Base-by-base conservation (phyloP, 768 basidiomycete genomes). In the Lactarius deliciosus region DNA sequence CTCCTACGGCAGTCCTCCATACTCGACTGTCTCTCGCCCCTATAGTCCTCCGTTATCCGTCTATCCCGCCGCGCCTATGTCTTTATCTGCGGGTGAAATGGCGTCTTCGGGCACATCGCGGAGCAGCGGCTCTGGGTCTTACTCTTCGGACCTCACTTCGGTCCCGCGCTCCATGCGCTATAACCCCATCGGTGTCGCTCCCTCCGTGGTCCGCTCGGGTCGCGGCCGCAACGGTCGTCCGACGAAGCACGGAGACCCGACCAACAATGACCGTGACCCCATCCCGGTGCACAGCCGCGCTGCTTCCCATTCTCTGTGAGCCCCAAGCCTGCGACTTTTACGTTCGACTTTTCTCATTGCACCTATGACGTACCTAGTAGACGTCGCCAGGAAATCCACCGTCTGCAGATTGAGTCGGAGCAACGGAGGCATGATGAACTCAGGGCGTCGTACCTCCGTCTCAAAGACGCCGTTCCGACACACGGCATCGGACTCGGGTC, bases 391-490 rank as follows among this genome's bases (percentile, higher is more conserved):
- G 91, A 91, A 64, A 91, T 94, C 73, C 91, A 92, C 75, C 87
- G 86, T 75, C 91, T 93, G 81, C 91, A 92, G 78, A 94, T 94
- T 80, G 92, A 93, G 82, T 92, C 91, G 25, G 92, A 94, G 81
- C 91, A 95, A 81, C 82, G 93, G 71, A 85, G 94, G 71, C 86
- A 94, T 45, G 93, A 95, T 72, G 94, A 96, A 78, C 90, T 96
- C 75, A 83, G 93, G 64, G 94, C 96, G 64, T 94, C 92, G 68
- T 96, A 96, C 78, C 86, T 88, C 72, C 85, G 90, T 65, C 87
- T 96, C 80, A 93, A 92, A 85, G 90, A 92, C 73, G 89, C 88
- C 63, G 87, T 96, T 25, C 50, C 50, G 2, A 53, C 13, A 5
- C 22, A 15, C 50, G 50, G 22, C 5, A 13, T 25, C 50, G 5